These are phyloP conservation scores for Mycena floridula DNA, from an alignment of 768 basidiomycete genomes.

Conservation along the genomic window DNA sequence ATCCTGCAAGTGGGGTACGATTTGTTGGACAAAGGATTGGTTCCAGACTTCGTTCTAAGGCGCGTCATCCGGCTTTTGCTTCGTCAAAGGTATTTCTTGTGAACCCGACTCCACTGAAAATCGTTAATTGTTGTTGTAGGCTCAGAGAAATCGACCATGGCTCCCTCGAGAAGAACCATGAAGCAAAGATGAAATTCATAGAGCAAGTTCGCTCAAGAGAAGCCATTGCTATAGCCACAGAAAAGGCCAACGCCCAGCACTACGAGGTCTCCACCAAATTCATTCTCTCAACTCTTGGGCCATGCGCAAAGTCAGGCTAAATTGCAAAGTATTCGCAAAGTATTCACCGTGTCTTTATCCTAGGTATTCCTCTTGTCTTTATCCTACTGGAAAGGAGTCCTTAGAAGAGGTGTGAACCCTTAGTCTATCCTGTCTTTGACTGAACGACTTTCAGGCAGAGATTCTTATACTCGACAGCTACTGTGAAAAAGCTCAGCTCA, in stretches of 20 bases:
- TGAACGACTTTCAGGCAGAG: too few relatives aligned
- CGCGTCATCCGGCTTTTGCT: slow-evolving; percentile 41
- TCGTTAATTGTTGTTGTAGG: too few relatives aligned
- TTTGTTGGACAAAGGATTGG: slow-evolving; percentile 39
- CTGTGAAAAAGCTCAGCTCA: slow-evolving; percentile 56
- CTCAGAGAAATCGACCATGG: slow-evolving; percentile 58
- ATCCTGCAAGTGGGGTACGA: slow-evolving; percentile 32
- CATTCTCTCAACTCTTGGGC: slow-evolving; percentile 60
- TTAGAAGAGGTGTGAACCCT: too few relatives aligned
- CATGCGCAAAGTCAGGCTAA: slow-evolving; percentile 62
- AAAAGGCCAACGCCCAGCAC: slow-evolving; percentile 72
- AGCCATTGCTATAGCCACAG: slow-evolving; percentile 54
- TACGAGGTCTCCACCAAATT: slow-evolving; percentile 65
- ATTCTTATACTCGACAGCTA: slow-evolving; percentile 61
- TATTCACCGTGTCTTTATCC: too few relatives aligned
- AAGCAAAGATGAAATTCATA: slow-evolving; percentile 63
- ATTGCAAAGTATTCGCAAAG: too few relatives aligned
- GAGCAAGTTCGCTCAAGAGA: slow-evolving; percentile 39
- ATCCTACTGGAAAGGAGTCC: slow-evolving; percentile 52
- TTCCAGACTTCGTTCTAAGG: slow-evolving; percentile 55
- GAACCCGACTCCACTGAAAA: too few relatives aligned
- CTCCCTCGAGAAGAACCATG: slow-evolving; percentile 53
- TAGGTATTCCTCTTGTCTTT: slow-evolving; percentile 63
- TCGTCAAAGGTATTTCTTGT: slow-evolving; percentile 43
- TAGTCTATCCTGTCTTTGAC: too few relatives aligned